Base-by-base conservation (phyloP, 1,139 yeast species). In the Suhomyces yuchorum region DNA sequence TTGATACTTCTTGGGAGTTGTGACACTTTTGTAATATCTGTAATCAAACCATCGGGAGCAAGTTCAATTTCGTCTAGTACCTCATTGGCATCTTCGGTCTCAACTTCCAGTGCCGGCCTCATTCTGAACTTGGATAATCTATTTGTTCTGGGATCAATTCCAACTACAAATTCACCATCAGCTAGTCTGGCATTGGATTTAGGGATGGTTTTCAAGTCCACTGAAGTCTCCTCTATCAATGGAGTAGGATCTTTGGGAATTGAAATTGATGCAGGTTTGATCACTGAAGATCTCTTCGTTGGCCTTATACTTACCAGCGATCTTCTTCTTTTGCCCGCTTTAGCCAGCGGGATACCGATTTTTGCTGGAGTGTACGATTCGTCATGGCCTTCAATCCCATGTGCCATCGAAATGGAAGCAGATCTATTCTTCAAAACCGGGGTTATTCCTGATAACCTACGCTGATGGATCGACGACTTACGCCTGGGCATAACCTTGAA, bases 1-100 rank as follows among this genome's bases (percentile, higher is more conserved):
- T 66, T 62, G 3, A 77, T 63, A n/a, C 67, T 63, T 44, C 67
- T 68, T 1, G 87, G 84, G 5, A 81, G 61, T 50, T 78, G 78
- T 17, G 56, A 52, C 9, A 73, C 58, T 43, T 63, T 66, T 15
- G 66, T 62, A 12, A 78, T 66, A 17, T 70, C 62, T 14, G 75
- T 66, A 18, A 60, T 54, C 35, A 73, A 63, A 43, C 58, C 56
- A 8, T 56, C 62, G 1, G 77, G 77, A 2, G 75, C 75, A 18
- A 68, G 46, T 2, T 72, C 70, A 4, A 66, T 38, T 12, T 48
- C 49, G 7, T 46, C 44, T 8, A 26, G 26, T 4, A 12, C 34
- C 11, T 32, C 14, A 6, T 9, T 30, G 15, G 26, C 24, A 4
- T 34, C 38, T 15, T 42, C 43, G 23, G 37, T 52, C 2, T 15